These are phyloP conservation scores for Ceratocystis huliohia DNA, from an alignment of 2,329 filamentous ascomycete genomes.

Conservation along the genomic window DNA sequence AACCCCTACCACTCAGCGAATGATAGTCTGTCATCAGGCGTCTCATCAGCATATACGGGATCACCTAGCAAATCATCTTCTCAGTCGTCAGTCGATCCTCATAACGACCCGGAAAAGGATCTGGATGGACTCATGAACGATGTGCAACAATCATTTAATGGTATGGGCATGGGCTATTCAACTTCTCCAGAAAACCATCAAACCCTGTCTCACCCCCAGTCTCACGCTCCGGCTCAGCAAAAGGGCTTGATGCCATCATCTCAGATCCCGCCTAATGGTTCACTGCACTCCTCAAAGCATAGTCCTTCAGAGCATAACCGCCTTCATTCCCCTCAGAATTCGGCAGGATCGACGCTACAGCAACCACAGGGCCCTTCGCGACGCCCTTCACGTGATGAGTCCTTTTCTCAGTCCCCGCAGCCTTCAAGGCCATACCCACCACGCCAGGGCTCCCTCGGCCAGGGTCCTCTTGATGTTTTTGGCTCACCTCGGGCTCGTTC, in stretches of 20 bases:
- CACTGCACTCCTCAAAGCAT: background rate
- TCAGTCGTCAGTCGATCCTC: background rate
- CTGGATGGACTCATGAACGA: constrained; percentile 18
- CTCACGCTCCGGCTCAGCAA: background rate
- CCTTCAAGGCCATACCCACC: constrained; percentile 1
- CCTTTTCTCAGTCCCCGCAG: background rate
- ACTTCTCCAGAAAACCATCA: background rate
- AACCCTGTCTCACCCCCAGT: background rate
- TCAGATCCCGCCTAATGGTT: background rate
- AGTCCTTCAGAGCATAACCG: background rate
- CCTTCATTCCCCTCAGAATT: background rate
- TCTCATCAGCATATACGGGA: constrained; percentile 30
- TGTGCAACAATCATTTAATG: constrained; percentile 17
- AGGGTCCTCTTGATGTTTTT: constrained; percentile 11
- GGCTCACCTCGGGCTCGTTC: constrained; percentile 10
- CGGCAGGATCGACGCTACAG: background rate
- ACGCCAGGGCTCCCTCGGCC: constrained; percentile 6
- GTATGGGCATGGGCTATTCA: constrained; percentile 14
- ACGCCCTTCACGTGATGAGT: constrained; percentile 2
- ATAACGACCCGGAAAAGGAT: background rate
- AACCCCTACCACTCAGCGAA: constrained; percentile 49
- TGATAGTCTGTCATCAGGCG: constrained; percentile 16
- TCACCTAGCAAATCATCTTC: constrained; percentile 13
- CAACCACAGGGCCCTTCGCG: constrained; percentile 5
- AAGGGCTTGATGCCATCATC: background rate